Percentiles rank a stretch among this genome's conserved stretches.
Conservation (phyloP, 805 yeast species). For the Pichia deserticola region DNA sequence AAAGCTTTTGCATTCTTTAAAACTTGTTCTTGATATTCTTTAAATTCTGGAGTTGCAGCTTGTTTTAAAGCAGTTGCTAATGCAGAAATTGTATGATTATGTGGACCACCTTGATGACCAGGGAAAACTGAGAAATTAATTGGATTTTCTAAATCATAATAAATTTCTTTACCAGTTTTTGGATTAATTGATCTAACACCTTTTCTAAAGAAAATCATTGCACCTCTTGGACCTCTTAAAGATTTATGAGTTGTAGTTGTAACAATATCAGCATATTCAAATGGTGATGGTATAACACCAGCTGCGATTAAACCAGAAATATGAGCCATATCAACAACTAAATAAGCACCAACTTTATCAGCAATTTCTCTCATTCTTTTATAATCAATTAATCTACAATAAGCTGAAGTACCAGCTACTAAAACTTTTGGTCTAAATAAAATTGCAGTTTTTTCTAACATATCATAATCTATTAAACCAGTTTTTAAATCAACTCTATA, state of each 20-base stretch:
- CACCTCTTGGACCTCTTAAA: constrained; percentile 99
- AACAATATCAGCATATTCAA: constrained; percentile 94
- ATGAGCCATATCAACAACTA: constrained; percentile 97
- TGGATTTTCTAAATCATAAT: constrained; percentile 87
- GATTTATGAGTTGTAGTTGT: constrained; percentile 99
- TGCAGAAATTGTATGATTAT: constrained; percentile 97
- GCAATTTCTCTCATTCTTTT: constrained; percentile 95
- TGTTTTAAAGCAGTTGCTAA: constrained; percentile 95
- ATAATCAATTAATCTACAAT: constrained; percentile 94
- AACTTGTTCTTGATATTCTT: constrained; percentile 82
- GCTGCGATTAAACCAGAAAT: constrained; percentile 95
- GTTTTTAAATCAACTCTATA: constrained; percentile 89
- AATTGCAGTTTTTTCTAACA: constrained; percentile 82
- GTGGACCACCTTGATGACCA: constrained; percentile 99
- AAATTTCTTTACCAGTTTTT: constrained; percentile 87
- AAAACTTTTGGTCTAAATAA: constrained; percentile 93
- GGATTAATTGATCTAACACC: constrained; percentile 82
- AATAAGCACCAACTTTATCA: constrained; percentile 94
- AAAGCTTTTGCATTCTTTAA: constrained; percentile 80
- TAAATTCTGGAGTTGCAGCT: constrained; percentile 84
- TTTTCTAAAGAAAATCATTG: constrained; percentile 97
- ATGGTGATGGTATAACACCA: constrained; percentile 92
- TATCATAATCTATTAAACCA: constrained; percentile 94
- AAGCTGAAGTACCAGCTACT: constrained; percentile 98
- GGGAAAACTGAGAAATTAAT: constrained; percentile 99